These are phyloP conservation scores for Gynochthodes officinalis DNA, from an alignment of 257 asterid species.

Conservation along the genomic window DNA sequence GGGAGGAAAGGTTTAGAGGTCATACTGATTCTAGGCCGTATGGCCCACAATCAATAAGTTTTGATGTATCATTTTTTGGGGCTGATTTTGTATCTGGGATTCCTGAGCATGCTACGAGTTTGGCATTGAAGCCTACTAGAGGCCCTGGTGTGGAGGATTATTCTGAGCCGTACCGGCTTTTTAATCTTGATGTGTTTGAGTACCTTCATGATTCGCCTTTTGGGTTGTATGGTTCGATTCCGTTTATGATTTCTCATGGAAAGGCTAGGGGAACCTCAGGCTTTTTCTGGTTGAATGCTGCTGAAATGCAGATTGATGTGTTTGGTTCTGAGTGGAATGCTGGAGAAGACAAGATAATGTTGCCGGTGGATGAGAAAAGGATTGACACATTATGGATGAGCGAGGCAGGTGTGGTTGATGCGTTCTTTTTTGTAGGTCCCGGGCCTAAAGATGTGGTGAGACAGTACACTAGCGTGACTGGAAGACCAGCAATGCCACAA, in stretches of 20 bases:
- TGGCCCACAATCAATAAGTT: slow-evolving; percentile 94
- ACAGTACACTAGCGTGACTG: slow-evolving; percentile 85
- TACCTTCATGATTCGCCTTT: slow-evolving; percentile 82
- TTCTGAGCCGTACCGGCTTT: slow-evolving; percentile 91
- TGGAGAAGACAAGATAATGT: slow-evolving; percentile 47
- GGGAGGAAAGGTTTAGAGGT: slow-evolving; percentile 87
- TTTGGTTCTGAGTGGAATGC: slow-evolving; percentile 74
- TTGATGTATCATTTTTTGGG: slow-evolving; percentile 87
- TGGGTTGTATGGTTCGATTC: slow-evolving; percentile 90
- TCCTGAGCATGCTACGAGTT: slow-evolving; percentile 93
- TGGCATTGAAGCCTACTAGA: slow-evolving; percentile 81
- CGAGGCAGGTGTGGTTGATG: slow-evolving; percentile 91
- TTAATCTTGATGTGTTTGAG: slow-evolving; percentile 94
- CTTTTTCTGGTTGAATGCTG: slow-evolving; percentile 97
- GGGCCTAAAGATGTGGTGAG: slow-evolving; percentile 87
- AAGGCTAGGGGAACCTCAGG: slow-evolving; percentile 81
- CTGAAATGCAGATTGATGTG: slow-evolving; percentile 99
- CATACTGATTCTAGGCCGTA: slow-evolving; percentile 82
- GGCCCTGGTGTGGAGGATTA: slow-evolving; percentile 76
- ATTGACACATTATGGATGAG: slow-evolving; percentile 94
- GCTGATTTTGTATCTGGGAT: slow-evolving; percentile 95
- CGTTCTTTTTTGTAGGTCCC: slow-evolving; percentile 91
- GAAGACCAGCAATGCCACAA: slow-evolving; percentile 90
- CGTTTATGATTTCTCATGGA: slow-evolving; percentile 91
- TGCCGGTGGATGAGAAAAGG: slow-evolving; percentile 74